phyloP scores from a whole-genome alignment of 768 basidiomycete species.

The Chalciporus chontae region DNA sequence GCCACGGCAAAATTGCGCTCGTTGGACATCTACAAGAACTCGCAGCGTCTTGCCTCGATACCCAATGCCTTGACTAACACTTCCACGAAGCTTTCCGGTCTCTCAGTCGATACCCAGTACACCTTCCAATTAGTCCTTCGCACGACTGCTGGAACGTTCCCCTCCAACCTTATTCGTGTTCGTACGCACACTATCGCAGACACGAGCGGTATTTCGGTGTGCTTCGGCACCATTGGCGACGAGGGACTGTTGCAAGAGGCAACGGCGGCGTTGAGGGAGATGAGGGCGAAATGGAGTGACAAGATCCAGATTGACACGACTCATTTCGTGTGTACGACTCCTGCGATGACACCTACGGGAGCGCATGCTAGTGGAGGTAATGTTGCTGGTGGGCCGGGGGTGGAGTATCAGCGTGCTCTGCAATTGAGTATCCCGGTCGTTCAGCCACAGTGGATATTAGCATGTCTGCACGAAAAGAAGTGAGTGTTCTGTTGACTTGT shows the following conservation, averaged over 20 bases:
- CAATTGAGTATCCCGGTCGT: slow-evolving; percentile 94
- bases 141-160: slow-evolving; percentile 88
- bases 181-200: slow-evolving; percentile 94
- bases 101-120: slow-evolving; percentile 82
- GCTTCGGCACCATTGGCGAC: slow-evolving; percentile 90
- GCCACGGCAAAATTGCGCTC: slow-evolving; percentile 85
- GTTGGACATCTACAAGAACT: slow-evolving; percentile 91
- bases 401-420: slow-evolving; percentile 92
- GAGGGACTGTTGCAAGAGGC: slow-evolving; percentile 72
- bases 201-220: slow-evolving; percentile 91
- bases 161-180: slow-evolving; percentile 78
- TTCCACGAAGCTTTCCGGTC: slow-evolving; percentile 81
- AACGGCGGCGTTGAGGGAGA: slow-evolving; percentile 74
- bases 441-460: slow-evolving; percentile 91
- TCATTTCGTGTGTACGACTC: slow-evolving; percentile 95
- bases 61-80: slow-evolving; percentile 80
- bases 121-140: slow-evolving; percentile 91
- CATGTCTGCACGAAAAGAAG: slow-evolving; percentile 84
- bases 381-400: slow-evolving; percentile 59
- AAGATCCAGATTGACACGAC: slow-evolving; percentile 97
- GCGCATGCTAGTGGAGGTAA: slow-evolving; percentile 52
- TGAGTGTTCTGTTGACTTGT: slow-evolving; percentile 33
- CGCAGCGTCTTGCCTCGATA: slow-evolving; percentile 82
- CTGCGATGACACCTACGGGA: slow-evolving; percentile 61
- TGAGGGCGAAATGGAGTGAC: slow-evolving; percentile 88